Evolutionary conservation across 345 rosid species (phyloP).

Genomic region (Sonneratia caseolaris): DNA sequence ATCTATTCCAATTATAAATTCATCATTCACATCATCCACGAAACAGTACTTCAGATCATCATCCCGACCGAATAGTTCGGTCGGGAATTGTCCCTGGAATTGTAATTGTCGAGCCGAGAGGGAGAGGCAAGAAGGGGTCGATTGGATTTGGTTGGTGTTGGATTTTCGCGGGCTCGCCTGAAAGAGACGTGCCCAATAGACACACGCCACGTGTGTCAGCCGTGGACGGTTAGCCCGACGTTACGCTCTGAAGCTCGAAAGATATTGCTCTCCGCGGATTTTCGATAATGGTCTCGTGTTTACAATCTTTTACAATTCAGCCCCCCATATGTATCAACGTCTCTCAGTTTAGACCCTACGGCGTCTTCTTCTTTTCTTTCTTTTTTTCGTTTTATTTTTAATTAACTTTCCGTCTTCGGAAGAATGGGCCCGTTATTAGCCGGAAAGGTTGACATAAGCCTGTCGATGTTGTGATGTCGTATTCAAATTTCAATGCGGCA

Average conservation of each 20-base stretch:
- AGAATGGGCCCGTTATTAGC: background rate
- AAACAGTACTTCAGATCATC: too few relatives aligned
- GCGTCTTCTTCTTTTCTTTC: too few relatives aligned
- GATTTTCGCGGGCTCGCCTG: constrained; percentile 4
- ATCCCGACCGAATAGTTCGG: too few relatives aligned
- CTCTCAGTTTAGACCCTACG: background rate
- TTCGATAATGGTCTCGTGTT: background rate
- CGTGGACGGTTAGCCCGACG: background rate
- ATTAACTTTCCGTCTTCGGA: too few relatives aligned
- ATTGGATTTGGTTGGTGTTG: background rate
- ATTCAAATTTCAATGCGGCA: too few relatives aligned
- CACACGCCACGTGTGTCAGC: background rate
- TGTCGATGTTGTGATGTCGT: too few relatives aligned
- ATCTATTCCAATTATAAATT: too few relatives aligned
- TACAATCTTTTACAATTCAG: background rate
- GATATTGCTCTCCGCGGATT: background rate
- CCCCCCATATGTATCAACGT: background rate
- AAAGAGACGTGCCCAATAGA: background rate
- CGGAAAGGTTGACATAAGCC: background rate
- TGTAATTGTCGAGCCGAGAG: background rate
- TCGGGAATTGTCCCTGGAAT: background rate
- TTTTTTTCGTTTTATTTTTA: too few relatives aligned
- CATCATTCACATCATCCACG: too few relatives aligned
- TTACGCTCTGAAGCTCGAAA: background rate
- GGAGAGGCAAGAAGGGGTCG: background rate